Base-by-base conservation (phyloP, 108 stramenopile genomes). In the Nannochloropsis salina region DNA sequence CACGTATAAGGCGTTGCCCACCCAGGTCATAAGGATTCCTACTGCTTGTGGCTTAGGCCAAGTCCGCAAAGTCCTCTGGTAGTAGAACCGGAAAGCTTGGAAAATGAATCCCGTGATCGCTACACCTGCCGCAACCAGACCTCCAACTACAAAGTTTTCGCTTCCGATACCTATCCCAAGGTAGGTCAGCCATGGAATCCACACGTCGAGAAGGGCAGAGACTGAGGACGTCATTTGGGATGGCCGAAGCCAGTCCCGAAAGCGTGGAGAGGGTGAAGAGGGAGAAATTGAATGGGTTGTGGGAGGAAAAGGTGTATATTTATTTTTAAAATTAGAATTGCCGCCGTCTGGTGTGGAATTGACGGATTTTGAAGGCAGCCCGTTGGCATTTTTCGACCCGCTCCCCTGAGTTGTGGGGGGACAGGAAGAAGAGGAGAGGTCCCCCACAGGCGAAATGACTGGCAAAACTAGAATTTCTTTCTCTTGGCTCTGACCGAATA, bases 171-270 rank as follows among this genome's bases (percentile, higher is more conserved):
- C 61, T n/a, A 74, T n/a, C 61, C 6, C 61, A 4, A 74, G 61
- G 8, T 74, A 74, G 61, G 61, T n/a, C 61, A 74, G 61, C 61
- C 61, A 74, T n/a, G 61, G 61, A 8, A 74, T n/a, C 61, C 61
- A 74, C 20, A 74, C 61, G 61, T 74, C 61, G 15, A 74, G n/a
- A 4, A 74, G 61, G 15, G 61, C 61, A 74, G 61, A 74, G 61
- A 6, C 61, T 74, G 61, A n/a, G 8, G 61, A 15, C 20, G 61
- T 74, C 3, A n/a, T 2, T 74, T 74, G 1, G 61, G 61, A 6
- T n/a, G 61, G 61, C 61, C 61, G 61, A 15, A 74, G 61, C 61
- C 61, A 74, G 61, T 74, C 61, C 61, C 61, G 61, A 74, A 74
- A 74, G 61, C 61, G 61, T 74, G 61, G 61, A n/a, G 61, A 74